Base-by-base conservation (phyloP, 2,329 filamentous ascomycete species). In the Myriosclerotinia curreyana region DNA sequence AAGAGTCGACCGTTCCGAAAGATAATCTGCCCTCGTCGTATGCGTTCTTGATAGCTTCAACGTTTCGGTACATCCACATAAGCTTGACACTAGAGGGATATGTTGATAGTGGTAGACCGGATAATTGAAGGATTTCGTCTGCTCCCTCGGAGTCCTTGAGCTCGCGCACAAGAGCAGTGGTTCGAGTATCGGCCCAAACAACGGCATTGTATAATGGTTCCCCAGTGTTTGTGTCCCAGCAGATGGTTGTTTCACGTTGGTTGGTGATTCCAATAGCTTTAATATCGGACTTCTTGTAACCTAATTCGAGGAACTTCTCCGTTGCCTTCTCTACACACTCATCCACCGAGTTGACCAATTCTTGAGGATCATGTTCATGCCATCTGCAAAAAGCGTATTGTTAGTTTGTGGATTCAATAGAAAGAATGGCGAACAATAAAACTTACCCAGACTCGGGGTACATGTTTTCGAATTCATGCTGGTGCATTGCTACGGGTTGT, bases 391-490 rank as follows among this genome's bases (percentile, higher is more conserved):
- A 49, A 34, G 51, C 17, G 12, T 31, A 22, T n/a, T 9, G 36
- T 72, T 62, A 70, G 66, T 64, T 52, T 31, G 36, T 44, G n/a
- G 9, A 25, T 36, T 15, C 1, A 31, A 25, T 14, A 49, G n/a
- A 46, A 55, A 38, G 40, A 11, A 12, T 28, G 12, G 15, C 31
- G 54, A 52, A 59, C 25, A 20, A 6, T 20, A 49, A 52, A 67
- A 82, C 86, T 78, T 81, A 95, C 90, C 93, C 93, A 69, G 92
- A 88, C 66, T 92, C 82, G 20, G 91, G 91, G 76, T 96, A 94
- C 65, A 89, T 84, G 75, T 96, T 93, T 69, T 86, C 85, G 73
- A 96, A 93, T 75, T 96, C 91, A 69, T 93, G 86, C 77, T 96
- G 92, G 75, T 96, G 91, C 70, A 86, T 88, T 46, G 90, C 91